These are phyloP conservation scores for Hypoxylon sp. DNA, from an alignment of 2,329 filamentous ascomycete species.

Conservation along the genomic window DNA sequence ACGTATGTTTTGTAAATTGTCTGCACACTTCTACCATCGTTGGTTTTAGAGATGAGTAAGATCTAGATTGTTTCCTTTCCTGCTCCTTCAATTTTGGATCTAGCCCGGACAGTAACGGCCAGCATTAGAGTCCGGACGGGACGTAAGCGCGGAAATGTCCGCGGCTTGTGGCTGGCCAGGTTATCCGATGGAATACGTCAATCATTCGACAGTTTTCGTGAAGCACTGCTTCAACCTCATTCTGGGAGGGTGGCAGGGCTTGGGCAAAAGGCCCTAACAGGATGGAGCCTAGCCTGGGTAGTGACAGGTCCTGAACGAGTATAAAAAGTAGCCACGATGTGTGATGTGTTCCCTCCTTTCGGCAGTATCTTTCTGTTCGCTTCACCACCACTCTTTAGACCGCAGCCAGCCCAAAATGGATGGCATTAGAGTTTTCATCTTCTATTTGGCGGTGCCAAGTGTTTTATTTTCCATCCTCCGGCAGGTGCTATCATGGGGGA, in stretches of 20 bases:
- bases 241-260: neutral
- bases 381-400: neutral
- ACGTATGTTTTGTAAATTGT: neutral
- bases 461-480: slow-evolving; percentile 60
- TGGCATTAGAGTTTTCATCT: slow-evolving; percentile 57
- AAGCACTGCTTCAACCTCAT: neutral
- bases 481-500: slow-evolving; percentile 57
- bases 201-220: slow-evolving; percentile 15
- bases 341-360: neutral
- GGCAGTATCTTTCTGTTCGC: slow-evolving; percentile 1
- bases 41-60: neutral
- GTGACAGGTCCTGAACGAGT: neutral
- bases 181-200: slow-evolving; percentile 19
- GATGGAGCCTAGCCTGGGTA: neutral
- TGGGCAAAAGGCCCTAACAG: neutral
- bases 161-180: neutral
- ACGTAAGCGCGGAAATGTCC: neutral
- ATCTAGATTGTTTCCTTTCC: neutral
- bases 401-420: slow-evolving; percentile 55
- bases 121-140: neutral
- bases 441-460: slow-evolving; percentile 63
- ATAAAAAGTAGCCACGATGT: slow-evolving; percentile 14
- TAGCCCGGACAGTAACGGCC: neutral
- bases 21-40: neutral
- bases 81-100: neutral